These are phyloP conservation scores for Herpotrichia juniperi DNA, from an alignment of 2,329 filamentous ascomycete species.

Conservation along the genomic window DNA sequence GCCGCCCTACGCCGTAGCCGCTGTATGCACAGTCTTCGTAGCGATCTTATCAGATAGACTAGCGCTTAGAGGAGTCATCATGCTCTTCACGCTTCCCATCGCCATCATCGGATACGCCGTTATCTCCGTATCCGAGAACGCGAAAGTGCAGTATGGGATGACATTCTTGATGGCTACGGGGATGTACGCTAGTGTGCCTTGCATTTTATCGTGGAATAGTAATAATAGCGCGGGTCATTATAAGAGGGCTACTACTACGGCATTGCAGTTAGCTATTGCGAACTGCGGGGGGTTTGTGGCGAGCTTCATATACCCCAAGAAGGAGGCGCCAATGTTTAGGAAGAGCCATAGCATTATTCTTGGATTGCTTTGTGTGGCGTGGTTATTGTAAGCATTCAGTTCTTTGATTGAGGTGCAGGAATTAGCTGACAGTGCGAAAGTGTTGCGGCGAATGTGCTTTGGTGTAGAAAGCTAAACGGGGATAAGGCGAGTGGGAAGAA, in stretches of 20 bases:
- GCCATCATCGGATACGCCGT: conserved; percentile 70
- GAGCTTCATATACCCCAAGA: conserved; percentile 66
- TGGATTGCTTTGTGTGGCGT: conserved; percentile 65
- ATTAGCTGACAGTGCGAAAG: conserved; percentile 44
- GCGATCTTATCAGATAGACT: conserved; percentile 67
- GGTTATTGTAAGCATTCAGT: conserved; percentile 63
- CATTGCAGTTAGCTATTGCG: conserved; percentile 68
- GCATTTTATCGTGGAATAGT: conserved; percentile 68
- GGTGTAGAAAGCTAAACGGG: conserved; percentile 67
- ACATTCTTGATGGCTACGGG: conserved; percentile 71
- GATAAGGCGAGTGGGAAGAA: conserved; percentile 68
- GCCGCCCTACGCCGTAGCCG: conserved; percentile 67
- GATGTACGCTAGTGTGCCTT: conserved; percentile 67
- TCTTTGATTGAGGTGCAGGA: neutral
- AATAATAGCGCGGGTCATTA: conserved; percentile 74
- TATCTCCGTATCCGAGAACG: conserved; percentile 61
- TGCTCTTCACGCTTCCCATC: conserved; percentile 67
- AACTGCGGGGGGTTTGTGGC: conserved; percentile 72
- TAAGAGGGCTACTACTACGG: conserved; percentile 71
- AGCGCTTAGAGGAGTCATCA: conserved; percentile 64
- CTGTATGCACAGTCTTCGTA: conserved; percentile 57
- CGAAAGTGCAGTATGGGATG: conserved; percentile 67
- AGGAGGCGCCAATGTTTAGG: conserved; percentile 63
- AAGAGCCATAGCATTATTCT: conserved; percentile 67
- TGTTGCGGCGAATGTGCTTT: conserved; percentile 65